phyloP scores from a whole-genome alignment of 2,329 filamentous ascomycete genomes.

The Nothophoma quercina region DNA sequence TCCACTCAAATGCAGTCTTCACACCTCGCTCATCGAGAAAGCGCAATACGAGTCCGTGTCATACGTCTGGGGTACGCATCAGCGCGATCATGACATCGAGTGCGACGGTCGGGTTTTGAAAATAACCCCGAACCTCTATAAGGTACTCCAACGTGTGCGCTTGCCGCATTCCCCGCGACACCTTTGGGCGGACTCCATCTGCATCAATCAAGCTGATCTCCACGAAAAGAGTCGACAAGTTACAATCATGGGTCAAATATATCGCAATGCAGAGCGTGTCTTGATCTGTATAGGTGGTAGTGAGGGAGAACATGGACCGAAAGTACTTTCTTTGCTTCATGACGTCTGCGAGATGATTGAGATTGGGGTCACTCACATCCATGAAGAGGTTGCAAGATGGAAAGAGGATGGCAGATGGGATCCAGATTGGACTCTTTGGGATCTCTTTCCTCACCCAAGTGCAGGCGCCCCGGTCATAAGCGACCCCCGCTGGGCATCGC shows the following conservation, averaged over 20 bases:
- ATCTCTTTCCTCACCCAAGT: conserved; percentile 2
- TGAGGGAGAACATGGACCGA: conserved; percentile 6
- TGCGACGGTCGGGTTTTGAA: conserved; percentile 10
- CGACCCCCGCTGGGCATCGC: conserved; percentile 15
- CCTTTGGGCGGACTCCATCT: conserved; percentile 27
- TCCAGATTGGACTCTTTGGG: conserved; percentile 1
- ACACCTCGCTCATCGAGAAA: conserved; percentile 2
- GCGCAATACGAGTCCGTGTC: conserved; percentile 21
- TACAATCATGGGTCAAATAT: conserved; percentile 21
- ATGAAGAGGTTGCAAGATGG: neutral
- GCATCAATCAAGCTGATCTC: conserved; percentile 23
- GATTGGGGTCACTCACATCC: neutral
- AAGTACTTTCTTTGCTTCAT: conserved; percentile 10
- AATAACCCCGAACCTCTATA: conserved; percentile 16
- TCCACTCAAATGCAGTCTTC: conserved; percentile 14
- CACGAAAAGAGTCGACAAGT: conserved; percentile 26
- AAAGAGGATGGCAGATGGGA: neutral
- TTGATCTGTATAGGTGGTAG: conserved; percentile 17
- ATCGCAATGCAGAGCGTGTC: conserved; percentile 15
- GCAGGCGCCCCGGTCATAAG: conserved; percentile 1
- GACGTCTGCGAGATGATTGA: conserved; percentile 13
- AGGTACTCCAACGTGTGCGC: conserved; percentile 13
- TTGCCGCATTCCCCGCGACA: conserved; percentile 4
- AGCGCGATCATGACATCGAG: conserved; percentile 7
- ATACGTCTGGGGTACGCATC: conserved; percentile 22